Percentiles rank a stretch among this genome's conserved stretches.
Evolutionary conservation across 176 grass and related monocot genomes (phyloP).

Genomic region (Carex myosuroides): DNA sequence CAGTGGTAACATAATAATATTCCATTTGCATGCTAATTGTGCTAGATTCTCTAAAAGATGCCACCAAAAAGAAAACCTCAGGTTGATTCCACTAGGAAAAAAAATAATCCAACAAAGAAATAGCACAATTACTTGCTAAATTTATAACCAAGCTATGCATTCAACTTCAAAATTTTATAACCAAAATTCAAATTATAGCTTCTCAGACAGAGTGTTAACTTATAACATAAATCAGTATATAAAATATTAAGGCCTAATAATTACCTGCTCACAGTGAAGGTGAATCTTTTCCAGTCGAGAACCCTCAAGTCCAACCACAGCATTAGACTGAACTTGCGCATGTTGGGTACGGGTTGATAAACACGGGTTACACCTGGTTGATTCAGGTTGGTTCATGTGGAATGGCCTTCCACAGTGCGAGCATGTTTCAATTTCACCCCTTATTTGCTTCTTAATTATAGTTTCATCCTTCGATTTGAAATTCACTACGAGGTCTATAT

Average conservation of each 20-base stretch:
- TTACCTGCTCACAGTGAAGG: conserved; percentile 68
- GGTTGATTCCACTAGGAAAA: not conserved
- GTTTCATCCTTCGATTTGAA: conserved; percentile 80
- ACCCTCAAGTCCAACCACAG: conserved; percentile 40
- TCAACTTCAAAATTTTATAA: not conserved
- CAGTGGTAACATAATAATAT: not conserved
- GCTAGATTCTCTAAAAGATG: not conserved
- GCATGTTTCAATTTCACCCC: conserved; percentile 50
- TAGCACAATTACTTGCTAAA: not conserved
- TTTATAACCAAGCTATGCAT: not conserved
- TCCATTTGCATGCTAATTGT: not conserved
- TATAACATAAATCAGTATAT: not conserved
- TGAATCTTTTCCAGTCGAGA: conserved; percentile 52
- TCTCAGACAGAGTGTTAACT: not conserved
- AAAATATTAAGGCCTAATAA: not conserved
- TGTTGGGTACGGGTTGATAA: conserved; percentile 33
- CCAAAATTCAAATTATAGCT: not conserved
- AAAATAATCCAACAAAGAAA: not conserved
- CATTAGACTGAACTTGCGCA: conserved; percentile 32
- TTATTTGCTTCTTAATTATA: conserved; percentile 61
- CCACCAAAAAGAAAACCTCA: not conserved
- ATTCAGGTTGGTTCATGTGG: conserved; percentile 34
- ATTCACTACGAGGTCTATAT: conserved; percentile 87
- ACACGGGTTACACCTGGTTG: conserved; percentile 36
- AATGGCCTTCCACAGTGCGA: conserved; percentile 69